These are phyloP conservation scores for Suillus discolor DNA, from an alignment of 768 basidiomycete species.

Conservation along the genomic window DNA sequence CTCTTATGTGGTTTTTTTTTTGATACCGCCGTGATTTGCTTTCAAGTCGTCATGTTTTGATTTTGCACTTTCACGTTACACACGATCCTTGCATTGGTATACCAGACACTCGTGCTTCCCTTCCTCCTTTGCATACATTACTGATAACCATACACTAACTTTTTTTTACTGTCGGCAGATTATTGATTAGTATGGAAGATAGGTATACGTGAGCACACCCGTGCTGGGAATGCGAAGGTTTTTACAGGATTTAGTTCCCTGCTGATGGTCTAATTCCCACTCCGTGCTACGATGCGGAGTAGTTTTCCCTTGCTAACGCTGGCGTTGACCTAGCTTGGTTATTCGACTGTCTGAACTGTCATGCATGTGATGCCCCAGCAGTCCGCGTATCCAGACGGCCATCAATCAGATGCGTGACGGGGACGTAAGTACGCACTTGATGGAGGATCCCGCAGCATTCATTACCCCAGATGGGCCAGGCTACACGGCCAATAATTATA, in stretches of 20 bases:
- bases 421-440: neutral
- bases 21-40: constrained; percentile 4
- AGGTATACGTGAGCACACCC: neutral
- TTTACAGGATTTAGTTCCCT: neutral
- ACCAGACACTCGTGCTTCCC: neutral
- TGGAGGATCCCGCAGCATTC: neutral
- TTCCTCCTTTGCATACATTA: constrained; percentile 7
- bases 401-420: neutral
- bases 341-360: neutral
- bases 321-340: neutral
- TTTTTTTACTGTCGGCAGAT: neutral
- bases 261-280: neutral
- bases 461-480: neutral
- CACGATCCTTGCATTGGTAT: constrained; percentile 7
- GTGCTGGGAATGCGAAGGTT: neutral
- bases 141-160: constrained; percentile 8
- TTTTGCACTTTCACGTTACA: constrained; percentile 5
- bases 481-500: neutral
- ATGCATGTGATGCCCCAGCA: neutral
- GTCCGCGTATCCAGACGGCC: neutral
- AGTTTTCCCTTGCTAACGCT: neutral
- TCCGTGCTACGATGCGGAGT: neutral
- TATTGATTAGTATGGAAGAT: neutral
- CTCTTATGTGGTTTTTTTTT: neutral
- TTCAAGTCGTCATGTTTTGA: constrained; percentile 8